Percentiles rank a stretch among this genome's conserved stretches.
phyloP scores from a whole-genome alignment of 2,329 filamentous ascomycete species.

The Alternaria hordeiaustralica region DNA sequence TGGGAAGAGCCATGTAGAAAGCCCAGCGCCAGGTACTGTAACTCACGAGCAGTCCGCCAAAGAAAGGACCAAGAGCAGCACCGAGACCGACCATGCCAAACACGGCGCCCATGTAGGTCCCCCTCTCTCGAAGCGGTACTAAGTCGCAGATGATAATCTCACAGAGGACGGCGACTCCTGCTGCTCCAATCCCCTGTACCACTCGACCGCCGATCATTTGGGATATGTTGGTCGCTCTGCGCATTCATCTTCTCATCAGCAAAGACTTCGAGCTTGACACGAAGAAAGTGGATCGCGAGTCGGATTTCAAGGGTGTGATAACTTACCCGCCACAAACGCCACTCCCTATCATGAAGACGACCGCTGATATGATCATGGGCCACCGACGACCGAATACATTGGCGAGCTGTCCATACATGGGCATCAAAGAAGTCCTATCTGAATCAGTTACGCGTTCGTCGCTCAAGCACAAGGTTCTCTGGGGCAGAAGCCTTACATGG shows the following conservation, averaged over 20 bases:
- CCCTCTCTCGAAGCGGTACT: slow-evolving; percentile 13
- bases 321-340: not conserved
- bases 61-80: slow-evolving; percentile 18
- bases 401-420: not conserved
- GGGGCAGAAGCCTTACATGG: not conserved
- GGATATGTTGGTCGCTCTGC: not conserved
- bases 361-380: not conserved
- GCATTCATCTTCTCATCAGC: not conserved
- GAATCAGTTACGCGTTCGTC: too few relatives aligned
- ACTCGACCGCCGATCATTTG: not conserved
- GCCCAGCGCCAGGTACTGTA: slow-evolving; percentile 52
- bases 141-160: not conserved
- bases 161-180: not conserved
- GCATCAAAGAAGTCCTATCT: not conserved
- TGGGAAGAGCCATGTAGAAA: slow-evolving; percentile 47
- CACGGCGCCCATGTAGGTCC: slow-evolving; percentile 41
- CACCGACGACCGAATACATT: not conserved
- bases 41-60: slow-evolving; percentile 23
- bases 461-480: not conserved
- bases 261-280: not conserved
- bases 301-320: too few relatives aligned
- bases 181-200: not conserved
- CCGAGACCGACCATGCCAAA: slow-evolving; percentile 14
- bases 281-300: too few relatives aligned
- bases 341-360: not conserved